Evolutionary conservation across 441 rosid species (phyloP).

Genomic region (Hura crepitans): DNA sequence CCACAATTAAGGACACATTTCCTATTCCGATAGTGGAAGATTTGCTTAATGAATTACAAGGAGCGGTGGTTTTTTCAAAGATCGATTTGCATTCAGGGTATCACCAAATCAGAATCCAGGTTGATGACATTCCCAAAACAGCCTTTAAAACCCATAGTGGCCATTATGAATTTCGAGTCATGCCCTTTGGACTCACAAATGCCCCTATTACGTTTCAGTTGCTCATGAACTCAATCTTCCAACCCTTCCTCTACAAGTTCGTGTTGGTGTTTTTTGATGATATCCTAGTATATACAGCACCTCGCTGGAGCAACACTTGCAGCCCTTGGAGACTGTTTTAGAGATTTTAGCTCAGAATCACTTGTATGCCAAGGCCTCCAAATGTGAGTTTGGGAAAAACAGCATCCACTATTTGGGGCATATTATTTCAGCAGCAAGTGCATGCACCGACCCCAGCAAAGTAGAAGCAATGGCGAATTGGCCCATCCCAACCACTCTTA

Average conservation of each 20-base stretch:
- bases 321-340: background rate
- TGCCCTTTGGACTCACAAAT: no score
- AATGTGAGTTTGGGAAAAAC: background rate
- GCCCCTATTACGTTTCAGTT: no score
- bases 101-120: background rate
- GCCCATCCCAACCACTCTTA: background rate
- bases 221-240: no score
- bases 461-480: background rate
- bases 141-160: background rate
- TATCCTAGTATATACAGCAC: background rate
- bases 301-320: background rate
- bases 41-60: background rate
- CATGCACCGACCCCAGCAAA: background rate
- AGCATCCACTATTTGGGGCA: background rate
- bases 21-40: background rate
- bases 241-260: no score
- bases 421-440: background rate
- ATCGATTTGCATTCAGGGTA: background rate
- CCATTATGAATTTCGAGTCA: no score
- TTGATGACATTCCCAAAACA: background rate
- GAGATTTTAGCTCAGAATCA: background rate
- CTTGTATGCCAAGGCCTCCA: background rate
- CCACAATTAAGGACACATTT: no score
- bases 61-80: background rate
- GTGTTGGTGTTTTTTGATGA: no score